These are phyloP conservation scores for Camellia sinensis DNA, from an alignment of 148 eudicot species.

Conservation along the genomic window DNA sequence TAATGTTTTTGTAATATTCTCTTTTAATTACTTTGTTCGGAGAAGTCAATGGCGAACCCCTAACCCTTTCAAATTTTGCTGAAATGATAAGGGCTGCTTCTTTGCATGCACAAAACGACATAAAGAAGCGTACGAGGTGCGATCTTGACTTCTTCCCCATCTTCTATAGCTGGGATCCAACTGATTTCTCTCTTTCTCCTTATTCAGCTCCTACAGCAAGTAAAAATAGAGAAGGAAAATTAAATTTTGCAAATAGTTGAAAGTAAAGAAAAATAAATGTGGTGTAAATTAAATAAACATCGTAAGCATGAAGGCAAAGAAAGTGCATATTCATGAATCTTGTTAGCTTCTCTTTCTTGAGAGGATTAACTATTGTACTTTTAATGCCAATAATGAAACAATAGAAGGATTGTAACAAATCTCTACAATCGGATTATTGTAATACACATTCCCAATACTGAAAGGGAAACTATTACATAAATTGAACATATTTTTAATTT, in stretches of 20 bases:
- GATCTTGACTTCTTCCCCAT: constrained; percentile 31
- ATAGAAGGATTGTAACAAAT: no score
- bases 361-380: no score
- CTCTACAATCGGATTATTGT: no score
- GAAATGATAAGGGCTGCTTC: neutral
- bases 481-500: no score
- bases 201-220: neutral
- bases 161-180: neutral
- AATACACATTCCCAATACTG: no score
- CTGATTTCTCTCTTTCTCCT: constrained; percentile 2
- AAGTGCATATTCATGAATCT: neutral
- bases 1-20: neutral
- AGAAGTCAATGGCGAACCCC: constrained; percentile 37
- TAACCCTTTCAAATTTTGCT: constrained; percentile 7
- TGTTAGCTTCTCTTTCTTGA: no score
- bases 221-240: neutral
- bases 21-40: neutral
- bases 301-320: neutral
- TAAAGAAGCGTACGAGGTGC: constrained; percentile 19
- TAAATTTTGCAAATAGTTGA: neutral
- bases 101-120: neutral
- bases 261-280: neutral
- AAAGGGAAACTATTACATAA: no score
- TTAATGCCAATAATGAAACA: no score
- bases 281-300: neutral